phyloP scores from a whole-genome alignment of 129 eudicot genomes.

The Helianthus tuberosus region DNA sequence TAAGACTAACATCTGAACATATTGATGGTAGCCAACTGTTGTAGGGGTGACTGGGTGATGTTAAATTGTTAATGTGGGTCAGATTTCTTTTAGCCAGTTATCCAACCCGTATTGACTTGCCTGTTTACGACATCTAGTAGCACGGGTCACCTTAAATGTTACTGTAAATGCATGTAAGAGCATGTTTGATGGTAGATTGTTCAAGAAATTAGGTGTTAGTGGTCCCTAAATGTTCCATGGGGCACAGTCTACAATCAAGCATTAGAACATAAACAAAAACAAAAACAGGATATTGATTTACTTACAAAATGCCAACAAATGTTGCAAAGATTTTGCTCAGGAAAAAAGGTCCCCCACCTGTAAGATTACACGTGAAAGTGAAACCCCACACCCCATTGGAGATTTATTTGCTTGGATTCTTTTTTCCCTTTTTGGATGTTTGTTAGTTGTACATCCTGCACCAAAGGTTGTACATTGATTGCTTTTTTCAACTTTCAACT shows the following conservation, averaged over 20 bases:
- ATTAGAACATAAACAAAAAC: slow-evolving; percentile 10
- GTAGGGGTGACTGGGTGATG: background rate
- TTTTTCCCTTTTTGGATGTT: slow-evolving; percentile 5
- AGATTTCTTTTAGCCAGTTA: background rate
- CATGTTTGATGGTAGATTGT: slow-evolving; percentile 4
- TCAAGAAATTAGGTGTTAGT: slow-evolving; percentile 17
- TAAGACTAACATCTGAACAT: too few relatives aligned
- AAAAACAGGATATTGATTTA: slow-evolving; percentile 10
- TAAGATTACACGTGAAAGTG: slow-evolving; percentile 55
- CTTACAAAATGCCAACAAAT: slow-evolving; percentile 48
- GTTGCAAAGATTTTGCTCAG: slow-evolving; percentile 25
- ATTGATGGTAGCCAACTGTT: background rate
- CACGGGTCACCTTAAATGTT: background rate
- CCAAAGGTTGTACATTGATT: slow-evolving; percentile 13
- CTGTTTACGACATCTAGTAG: background rate
- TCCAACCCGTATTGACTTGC: background rate
- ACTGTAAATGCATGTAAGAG: background rate
- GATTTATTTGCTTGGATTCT: slow-evolving; percentile 32
- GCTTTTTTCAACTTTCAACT: background rate
- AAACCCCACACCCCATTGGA: slow-evolving; percentile 23
- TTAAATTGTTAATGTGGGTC: background rate
- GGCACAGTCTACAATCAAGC: slow-evolving; percentile 12
- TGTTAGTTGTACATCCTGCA: slow-evolving; percentile 22
- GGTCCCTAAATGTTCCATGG: slow-evolving; percentile 26
- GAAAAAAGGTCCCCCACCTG: slow-evolving; percentile 40